These are phyloP conservation scores for Lathyrus sativus DNA, from an alignment of 306 rosid species.

Conservation along the genomic window DNA sequence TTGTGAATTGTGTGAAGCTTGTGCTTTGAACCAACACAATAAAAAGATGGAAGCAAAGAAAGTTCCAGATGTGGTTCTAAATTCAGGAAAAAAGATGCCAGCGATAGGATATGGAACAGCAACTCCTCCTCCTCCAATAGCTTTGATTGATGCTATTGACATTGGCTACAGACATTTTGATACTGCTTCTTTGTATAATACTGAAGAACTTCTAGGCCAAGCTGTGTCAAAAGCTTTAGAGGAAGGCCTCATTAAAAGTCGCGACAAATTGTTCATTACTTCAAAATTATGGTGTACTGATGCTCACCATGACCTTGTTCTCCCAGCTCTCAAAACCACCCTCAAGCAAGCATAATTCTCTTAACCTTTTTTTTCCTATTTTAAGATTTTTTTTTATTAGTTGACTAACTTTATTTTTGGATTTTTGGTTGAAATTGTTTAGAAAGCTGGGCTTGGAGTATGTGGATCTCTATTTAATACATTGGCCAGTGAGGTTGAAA, in stretches of 20 bases:
- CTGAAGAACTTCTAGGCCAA: slow-evolving; percentile 1
- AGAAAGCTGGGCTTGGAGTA: slow-evolving; percentile 13
- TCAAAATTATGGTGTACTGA: slow-evolving; percentile 47
- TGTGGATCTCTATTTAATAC: slow-evolving; percentile 11
- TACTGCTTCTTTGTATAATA: background rate
- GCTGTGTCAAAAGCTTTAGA: slow-evolving; percentile 3
- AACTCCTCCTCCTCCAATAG: slow-evolving; percentile 14
- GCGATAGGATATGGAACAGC: slow-evolving; percentile 31
- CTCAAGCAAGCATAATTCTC: slow-evolving; percentile 33
- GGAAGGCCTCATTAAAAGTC: slow-evolving; percentile 1
- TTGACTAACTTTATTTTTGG: background rate
- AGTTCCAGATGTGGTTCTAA: slow-evolving; percentile 21
- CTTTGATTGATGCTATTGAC: slow-evolving; percentile 23
- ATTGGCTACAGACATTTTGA: slow-evolving; percentile 38
- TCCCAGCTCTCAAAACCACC: slow-evolving; percentile 47
- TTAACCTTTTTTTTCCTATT: background rate
- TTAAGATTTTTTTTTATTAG: background rate
- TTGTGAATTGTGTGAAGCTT: background rate
- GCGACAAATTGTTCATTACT: slow-evolving; percentile 49
- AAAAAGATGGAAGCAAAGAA: slow-evolving; percentile 19
- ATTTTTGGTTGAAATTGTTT: background rate
- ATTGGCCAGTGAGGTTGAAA: slow-evolving; percentile 11
- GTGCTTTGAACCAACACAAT: background rate
- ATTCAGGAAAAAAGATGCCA: slow-evolving; percentile 37
- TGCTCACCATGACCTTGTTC: too few relatives aligned